Evolutionary conservation across 2,329 filamentous ascomycete genomes (phyloP).

Genomic region (Fusarium xyrophilum): DNA sequence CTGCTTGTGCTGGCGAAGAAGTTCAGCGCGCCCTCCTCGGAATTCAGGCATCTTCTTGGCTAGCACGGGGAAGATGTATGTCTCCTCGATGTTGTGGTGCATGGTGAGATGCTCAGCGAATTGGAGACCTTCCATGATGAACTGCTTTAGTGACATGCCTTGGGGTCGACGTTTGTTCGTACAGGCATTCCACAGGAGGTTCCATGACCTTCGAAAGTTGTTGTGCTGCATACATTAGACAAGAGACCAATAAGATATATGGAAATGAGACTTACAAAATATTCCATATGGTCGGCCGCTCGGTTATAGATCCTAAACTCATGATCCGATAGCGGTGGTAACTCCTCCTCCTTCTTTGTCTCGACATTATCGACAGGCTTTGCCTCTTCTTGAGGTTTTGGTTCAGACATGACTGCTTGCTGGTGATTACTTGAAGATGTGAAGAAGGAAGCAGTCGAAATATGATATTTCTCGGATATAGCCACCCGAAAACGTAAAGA

Average conservation of each 20-base stretch:
- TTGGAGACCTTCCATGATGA: slow-evolving; percentile 71
- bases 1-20: slow-evolving; percentile 76
- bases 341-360: slow-evolving; percentile 36
- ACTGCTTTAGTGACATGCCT: slow-evolving; percentile 71
- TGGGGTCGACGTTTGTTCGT: slow-evolving; percentile 63
- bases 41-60: slow-evolving; percentile 83
- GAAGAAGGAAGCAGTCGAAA: background rate
- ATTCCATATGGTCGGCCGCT: slow-evolving; percentile 77
- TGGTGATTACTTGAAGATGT: background rate
- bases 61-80: slow-evolving; percentile 79
- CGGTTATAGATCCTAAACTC: slow-evolving; percentile 76
- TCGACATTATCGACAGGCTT: slow-evolving; percentile 11
- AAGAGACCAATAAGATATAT: background rate
- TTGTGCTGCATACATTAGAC: slow-evolving; percentile 63
- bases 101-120: slow-evolving; percentile 74
- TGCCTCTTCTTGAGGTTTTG: slow-evolving; percentile 3
- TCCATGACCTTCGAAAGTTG: slow-evolving; percentile 79
- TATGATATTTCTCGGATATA: background rate
- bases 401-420: slow-evolving; percentile 28
- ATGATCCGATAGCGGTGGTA: slow-evolving; percentile 68
- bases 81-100: slow-evolving; percentile 86
- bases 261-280: slow-evolving; percentile 61
- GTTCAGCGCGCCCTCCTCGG: slow-evolving; percentile 57
- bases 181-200: slow-evolving; percentile 71
- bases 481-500: background rate